Base-by-base conservation (phyloP, 2,329 filamentous ascomycete genomes). In the Colletotrichum lindemuthianum region DNA sequence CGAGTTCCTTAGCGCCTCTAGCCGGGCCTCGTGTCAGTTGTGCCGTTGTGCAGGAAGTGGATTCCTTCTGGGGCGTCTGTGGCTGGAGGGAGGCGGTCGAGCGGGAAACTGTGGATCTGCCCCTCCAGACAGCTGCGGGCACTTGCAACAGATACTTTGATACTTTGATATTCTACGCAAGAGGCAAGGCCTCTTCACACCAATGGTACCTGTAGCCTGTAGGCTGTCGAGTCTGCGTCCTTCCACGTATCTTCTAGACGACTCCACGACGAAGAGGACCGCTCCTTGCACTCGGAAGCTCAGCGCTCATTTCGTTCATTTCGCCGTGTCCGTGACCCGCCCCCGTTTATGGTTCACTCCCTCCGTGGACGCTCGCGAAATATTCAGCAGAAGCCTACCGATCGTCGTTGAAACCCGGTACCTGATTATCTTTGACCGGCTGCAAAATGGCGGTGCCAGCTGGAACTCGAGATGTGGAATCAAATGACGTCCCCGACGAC, bases 11-110 rank as follows among this genome's bases (percentile, higher is more conserved):
- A 39, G 63, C 58, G 51, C 16, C 61, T 15, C 51, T n/a, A 65
- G 58, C n/a, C n/a, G n/a, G n/a, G n/a, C 58, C 61, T 65, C 58
- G 51, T 56, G 58, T 65, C 51, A 37, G 47, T 61, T 60, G 58
- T 65, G 58, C 52, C 49, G 10, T 55, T 59, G 56, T 64, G 56
- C 56, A 64, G 32, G 10, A 16, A 0, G 60, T 64, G 57, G 60
- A 48, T 49, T 49, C 39, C 34, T 36, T 7, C 57, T 24, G 45
- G 57, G 50, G 36, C 53, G 41, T 34, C 39, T 63, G 63, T 61
- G 59, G 63, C 53, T 64, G 59, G 10, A 7, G 32, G 59, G 10
- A 7, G 32, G 11, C 36, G 10, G 48, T 51, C 24, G 33, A 8
- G 24, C 10, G 52, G 9, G 12, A 39, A 13, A 15, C 34, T 36